Percentiles rank a stretch among this genome's conserved stretches.
Conservation (phyloP, 176 grass and related monocot species). For the Microstegium vimineum region DNA sequence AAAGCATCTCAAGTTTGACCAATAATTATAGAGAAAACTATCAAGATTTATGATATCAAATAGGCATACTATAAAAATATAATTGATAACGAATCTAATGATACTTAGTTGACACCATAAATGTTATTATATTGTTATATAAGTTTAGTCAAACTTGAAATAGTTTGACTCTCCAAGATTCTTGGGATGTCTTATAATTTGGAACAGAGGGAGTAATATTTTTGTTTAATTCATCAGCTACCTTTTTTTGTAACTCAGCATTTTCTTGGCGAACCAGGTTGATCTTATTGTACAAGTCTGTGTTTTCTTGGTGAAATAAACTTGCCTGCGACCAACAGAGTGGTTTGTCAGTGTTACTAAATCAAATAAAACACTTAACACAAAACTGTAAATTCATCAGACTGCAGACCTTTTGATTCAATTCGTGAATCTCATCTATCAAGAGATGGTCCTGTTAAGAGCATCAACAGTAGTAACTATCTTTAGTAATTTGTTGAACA, state of each 20-base stretch:
- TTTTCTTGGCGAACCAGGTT: slow-evolving; percentile 66
- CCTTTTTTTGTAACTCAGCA: slow-evolving; percentile 65
- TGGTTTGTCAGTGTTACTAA: slow-evolving; percentile 2
- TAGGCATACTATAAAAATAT: too few relatives aligned
- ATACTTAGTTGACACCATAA: too few relatives aligned
- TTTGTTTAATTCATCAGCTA: slow-evolving; percentile 21
- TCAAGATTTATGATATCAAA: too few relatives aligned
- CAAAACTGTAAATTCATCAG: not conserved
- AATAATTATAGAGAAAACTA: too few relatives aligned
- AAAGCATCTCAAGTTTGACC: too few relatives aligned
- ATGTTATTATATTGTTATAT: too few relatives aligned
- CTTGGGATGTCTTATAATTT: too few relatives aligned
- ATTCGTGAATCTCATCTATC: slow-evolving; percentile 73
- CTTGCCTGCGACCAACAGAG: slow-evolving; percentile 46
- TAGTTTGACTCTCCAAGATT: too few relatives aligned
- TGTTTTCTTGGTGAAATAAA: slow-evolving; percentile 77
- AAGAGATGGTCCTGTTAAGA: slow-evolving; percentile 67
- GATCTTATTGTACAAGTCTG: slow-evolving; percentile 71
- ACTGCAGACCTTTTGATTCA: slow-evolving; percentile 54
- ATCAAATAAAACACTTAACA: not conserved
- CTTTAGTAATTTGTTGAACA: slow-evolving; percentile 24
- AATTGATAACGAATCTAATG: too few relatives aligned
- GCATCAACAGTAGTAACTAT: slow-evolving; percentile 24
- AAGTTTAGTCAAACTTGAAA: too few relatives aligned
- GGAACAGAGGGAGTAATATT: too few relatives aligned